phyloP scores from a whole-genome alignment of 2,329 filamentous ascomycete genomes.

The Aureobasidium sp. region DNA sequence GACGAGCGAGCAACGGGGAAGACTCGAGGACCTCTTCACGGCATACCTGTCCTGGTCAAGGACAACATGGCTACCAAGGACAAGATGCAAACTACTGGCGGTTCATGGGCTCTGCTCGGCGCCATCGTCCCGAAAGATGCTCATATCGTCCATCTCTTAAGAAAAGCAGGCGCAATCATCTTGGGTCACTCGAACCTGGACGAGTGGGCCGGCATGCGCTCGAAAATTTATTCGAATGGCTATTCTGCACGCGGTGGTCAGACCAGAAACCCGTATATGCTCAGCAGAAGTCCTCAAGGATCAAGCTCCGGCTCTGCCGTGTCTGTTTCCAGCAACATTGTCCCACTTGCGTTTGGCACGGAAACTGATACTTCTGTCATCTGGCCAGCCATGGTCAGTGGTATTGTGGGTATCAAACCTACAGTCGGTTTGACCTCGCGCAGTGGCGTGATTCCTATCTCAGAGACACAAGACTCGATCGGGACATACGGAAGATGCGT shows the following conservation, averaged over 20 bases:
- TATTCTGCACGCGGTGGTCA: slow-evolving; percentile 20
- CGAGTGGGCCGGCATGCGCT: slow-evolving; percentile 19
- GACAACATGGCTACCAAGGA: slow-evolving; percentile 26
- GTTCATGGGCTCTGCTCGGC: slow-evolving; percentile 19
- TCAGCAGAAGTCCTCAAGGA: slow-evolving; percentile 12
- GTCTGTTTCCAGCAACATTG: slow-evolving; percentile 16
- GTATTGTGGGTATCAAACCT: slow-evolving; percentile 20
- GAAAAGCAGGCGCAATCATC: slow-evolving; percentile 19
- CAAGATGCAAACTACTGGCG: slow-evolving; percentile 20
- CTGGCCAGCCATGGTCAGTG: slow-evolving; percentile 16
- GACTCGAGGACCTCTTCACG: slow-evolving; percentile 35
- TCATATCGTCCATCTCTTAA: slow-evolving; percentile 16
- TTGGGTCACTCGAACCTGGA: slow-evolving; percentile 18
- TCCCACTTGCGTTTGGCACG: slow-evolving; percentile 17
- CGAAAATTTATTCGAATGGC: slow-evolving; percentile 15
- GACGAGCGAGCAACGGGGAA: slow-evolving; percentile 32
- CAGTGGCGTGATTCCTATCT: slow-evolving; percentile 18
- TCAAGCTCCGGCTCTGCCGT: slow-evolving; percentile 19
- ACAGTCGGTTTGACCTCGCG: slow-evolving; percentile 19
- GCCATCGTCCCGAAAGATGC: slow-evolving; percentile 16
- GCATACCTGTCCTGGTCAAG: slow-evolving; percentile 38
- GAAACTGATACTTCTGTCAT: slow-evolving; percentile 22
- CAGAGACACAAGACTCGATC: slow-evolving; percentile 17
- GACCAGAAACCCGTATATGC: slow-evolving; percentile 16
- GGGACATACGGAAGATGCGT: slow-evolving; percentile 18